Evolutionary conservation across 192 early-diverging fungal genomes (phyloP).

Genomic region (Coemansia erecta): DNA sequence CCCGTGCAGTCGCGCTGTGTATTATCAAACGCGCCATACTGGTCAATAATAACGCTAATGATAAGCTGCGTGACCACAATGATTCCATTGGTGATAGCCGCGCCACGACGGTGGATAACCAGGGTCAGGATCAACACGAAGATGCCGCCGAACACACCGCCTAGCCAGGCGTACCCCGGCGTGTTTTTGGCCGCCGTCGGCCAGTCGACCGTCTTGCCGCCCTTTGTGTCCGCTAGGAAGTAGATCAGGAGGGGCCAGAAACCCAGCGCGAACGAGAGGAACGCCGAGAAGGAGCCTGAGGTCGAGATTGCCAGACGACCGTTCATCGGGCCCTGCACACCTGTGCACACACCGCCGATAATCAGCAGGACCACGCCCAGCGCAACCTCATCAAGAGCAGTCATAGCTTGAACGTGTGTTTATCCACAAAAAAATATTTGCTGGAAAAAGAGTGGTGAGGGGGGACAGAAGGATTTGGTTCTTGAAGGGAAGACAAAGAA

Average conservation of each 20-base stretch:
- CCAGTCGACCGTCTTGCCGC: constrained; percentile 48
- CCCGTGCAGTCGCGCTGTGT: constrained; percentile 33
- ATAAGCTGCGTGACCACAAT: constrained; percentile 53
- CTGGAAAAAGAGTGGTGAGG: too few relatives aligned
- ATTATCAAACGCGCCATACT: constrained; percentile 35
- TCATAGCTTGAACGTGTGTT: neutral
- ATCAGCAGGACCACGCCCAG: constrained; percentile 51
- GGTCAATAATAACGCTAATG: constrained; percentile 45
- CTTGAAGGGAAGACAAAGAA: neutral
- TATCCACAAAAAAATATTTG: too few relatives aligned
- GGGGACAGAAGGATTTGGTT: neutral
- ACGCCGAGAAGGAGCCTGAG: constrained; percentile 45
- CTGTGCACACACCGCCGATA: constrained; percentile 47
- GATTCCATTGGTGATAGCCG: constrained; percentile 49
- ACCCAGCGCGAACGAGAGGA: constrained; percentile 46
- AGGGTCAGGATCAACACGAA: constrained; percentile 50
- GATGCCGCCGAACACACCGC: constrained; percentile 47
- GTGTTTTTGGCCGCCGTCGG: constrained; percentile 17
- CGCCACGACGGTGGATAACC: constrained; percentile 51
- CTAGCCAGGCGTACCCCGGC: constrained; percentile 48
- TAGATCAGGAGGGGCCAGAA: constrained; percentile 55
- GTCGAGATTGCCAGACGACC: constrained; percentile 47
- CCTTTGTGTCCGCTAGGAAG: constrained; percentile 48
- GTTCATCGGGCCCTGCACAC: constrained; percentile 52
- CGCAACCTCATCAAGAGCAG: constrained; percentile 32